Conservation (phyloP, 2,329 filamentous ascomycete species). For the Hypoxylon sp. region DNA sequence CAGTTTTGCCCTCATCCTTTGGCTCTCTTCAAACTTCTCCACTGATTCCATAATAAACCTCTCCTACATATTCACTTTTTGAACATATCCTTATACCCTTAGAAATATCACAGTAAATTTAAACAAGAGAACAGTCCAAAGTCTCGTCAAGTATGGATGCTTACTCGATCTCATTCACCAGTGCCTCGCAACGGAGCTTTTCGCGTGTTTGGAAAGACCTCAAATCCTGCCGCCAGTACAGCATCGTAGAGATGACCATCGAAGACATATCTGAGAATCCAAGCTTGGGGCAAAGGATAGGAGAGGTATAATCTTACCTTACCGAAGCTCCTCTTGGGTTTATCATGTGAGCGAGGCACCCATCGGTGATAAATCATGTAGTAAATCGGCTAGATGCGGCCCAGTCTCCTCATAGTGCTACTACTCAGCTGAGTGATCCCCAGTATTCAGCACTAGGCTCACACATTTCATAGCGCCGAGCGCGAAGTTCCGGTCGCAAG, state of each 20-base stretch:
- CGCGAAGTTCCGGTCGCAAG: slow-evolving; percentile 51
- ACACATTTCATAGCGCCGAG: slow-evolving; percentile 50
- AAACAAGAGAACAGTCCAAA: neutral
- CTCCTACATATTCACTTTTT: neutral
- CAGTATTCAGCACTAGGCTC: slow-evolving; percentile 41
- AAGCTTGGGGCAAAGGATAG: slow-evolving; percentile 53
- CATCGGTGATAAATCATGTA: slow-evolving; percentile 46
- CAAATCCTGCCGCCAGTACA: slow-evolving; percentile 58
- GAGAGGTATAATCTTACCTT: slow-evolving; percentile 57
- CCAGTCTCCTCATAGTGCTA: slow-evolving; percentile 51
- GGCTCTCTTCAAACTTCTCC: neutral
- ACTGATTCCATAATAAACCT: slow-evolving; percentile 11
- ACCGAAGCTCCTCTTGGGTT: slow-evolving; percentile 50
- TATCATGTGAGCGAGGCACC: slow-evolving; percentile 51
- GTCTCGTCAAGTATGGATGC: slow-evolving; percentile 62
- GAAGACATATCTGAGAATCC: slow-evolving; percentile 53
- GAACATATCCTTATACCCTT: slow-evolving; percentile 6
- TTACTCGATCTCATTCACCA: slow-evolving; percentile 66
- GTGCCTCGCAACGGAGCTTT: slow-evolving; percentile 59
- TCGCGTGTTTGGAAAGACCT: slow-evolving; percentile 68
- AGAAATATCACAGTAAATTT: slow-evolving; percentile 10
- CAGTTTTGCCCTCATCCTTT: neutral
- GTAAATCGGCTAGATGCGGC: slow-evolving; percentile 49
- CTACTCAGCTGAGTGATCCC: slow-evolving; percentile 51
- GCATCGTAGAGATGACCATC: slow-evolving; percentile 54